Conservation (phyloP, 1,284 basidiomycete species). For the Peniophora sp. region DNA sequence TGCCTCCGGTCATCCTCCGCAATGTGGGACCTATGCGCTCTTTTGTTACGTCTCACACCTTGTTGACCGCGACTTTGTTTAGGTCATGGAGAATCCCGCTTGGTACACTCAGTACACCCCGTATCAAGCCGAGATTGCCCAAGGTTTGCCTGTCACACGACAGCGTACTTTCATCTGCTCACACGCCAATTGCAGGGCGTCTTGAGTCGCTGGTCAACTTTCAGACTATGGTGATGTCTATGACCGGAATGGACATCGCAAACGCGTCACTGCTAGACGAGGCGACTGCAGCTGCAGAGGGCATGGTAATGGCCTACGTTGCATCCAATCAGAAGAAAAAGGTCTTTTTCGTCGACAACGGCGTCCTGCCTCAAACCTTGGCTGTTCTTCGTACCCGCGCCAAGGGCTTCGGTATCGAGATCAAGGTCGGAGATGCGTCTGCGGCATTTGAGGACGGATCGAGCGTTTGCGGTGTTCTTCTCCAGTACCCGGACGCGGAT, state of each 20-base stretch:
- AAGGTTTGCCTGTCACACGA: conserved; percentile 45
- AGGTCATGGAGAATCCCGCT: conserved; percentile 94
- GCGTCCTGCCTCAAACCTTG: conserved; percentile 81
- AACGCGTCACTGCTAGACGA: conserved; percentile 92
- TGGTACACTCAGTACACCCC: conserved; percentile 99
- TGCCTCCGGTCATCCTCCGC: conserved; percentile 88
- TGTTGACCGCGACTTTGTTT: background rate
- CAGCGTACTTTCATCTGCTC: conserved; percentile 1
- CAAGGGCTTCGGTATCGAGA: conserved; percentile 82
- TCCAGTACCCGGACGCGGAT: conserved; percentile 92
- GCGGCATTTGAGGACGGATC: conserved; percentile 47
- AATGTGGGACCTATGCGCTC: conserved; percentile 51
- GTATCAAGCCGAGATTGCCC: conserved; percentile 88
- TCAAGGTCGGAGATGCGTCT: conserved; percentile 60
- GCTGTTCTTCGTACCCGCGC: conserved; percentile 84
- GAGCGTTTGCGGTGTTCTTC: conserved; percentile 80
- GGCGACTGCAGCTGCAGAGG: conserved; percentile 90
- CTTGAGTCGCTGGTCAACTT: conserved; percentile 96
- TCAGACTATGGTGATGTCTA: conserved; percentile 93
- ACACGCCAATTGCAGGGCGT: conserved; percentile 47
- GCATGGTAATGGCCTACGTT: conserved; percentile 80
- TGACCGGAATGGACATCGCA: conserved; percentile 92
- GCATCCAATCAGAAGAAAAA: conserved; percentile 66
- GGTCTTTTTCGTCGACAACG: conserved; percentile 79
- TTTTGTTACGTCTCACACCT: background rate